phyloP scores from a whole-genome alignment of 768 basidiomycete species.

The Hygrophorus russula region DNA sequence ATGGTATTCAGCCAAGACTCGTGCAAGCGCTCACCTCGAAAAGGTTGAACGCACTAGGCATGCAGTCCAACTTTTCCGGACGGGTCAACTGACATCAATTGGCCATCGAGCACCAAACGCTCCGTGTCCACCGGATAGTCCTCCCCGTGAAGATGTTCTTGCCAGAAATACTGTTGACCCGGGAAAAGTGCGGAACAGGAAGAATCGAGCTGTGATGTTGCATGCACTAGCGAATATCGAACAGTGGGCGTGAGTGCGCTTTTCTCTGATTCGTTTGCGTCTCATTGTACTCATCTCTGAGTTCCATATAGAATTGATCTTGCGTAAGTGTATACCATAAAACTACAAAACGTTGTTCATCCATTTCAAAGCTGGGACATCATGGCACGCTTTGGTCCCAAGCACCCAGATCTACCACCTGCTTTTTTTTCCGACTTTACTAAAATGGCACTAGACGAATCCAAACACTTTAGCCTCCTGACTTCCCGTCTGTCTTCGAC shows the following conservation, averaged over 20 bases:
- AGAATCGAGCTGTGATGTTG: constrained; percentile 62
- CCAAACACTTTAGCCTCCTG: constrained; percentile 70
- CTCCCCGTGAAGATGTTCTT: constrained; percentile 46
- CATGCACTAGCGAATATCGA: constrained; percentile 82
- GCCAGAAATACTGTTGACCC: constrained; percentile 45
- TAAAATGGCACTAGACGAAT: constrained; percentile 78
- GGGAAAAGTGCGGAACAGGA: constrained; percentile 44
- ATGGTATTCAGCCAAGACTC: no score
- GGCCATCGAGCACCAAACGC: constrained; percentile 42
- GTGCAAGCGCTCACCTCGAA: no score
- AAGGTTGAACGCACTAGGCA: constrained; percentile 61
- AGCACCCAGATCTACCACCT: constrained; percentile 47
- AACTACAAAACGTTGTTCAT: no score
- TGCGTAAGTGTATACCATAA: constrained; percentile 34
- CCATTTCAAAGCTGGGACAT: constrained; percentile 66
- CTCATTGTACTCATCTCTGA: background rate
- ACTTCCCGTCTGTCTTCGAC: constrained; percentile 48
- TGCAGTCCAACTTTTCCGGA: constrained; percentile 58
- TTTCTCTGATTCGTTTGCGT: background rate
- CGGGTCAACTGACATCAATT: constrained; percentile 56
- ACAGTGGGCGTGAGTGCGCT: constrained; percentile 71
- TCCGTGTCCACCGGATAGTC: constrained; percentile 49
- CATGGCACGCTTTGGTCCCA: constrained; percentile 64
- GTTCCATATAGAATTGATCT: constrained; percentile 49
- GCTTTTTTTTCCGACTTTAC: constrained; percentile 77